Percentiles rank a stretch among this genome's conserved stretches.
These are phyloP conservation scores for Begonia loranthoides DNA, from an alignment of 306 rosid species.

Conservation along the genomic window DNA sequence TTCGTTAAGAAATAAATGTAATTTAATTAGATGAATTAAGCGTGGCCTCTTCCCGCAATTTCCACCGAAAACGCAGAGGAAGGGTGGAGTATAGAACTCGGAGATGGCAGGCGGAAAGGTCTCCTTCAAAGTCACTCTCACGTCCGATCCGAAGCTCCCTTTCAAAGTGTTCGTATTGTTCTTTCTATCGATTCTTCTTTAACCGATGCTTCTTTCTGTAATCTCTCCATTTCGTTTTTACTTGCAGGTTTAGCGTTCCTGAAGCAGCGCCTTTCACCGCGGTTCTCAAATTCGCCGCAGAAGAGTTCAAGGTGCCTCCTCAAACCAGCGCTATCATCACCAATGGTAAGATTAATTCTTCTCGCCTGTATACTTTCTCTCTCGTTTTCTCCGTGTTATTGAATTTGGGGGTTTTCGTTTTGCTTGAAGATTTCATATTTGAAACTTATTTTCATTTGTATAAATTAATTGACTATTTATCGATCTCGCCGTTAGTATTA, in stretches of 20 bases:
- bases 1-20: too few relatives aligned
- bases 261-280: conserved; percentile 99
- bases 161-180: conserved; percentile 61
- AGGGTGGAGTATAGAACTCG: background rate
- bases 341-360: conserved; percentile 39
- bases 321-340: conserved; percentile 98
- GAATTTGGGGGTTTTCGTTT: background rate
- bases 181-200: background rate
- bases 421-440: background rate
- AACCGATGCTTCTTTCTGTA: background rate
- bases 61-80: too few relatives aligned
- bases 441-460: too few relatives aligned
- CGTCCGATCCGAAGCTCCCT: conserved; percentile 97
- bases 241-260: conserved; percentile 80
- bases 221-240: background rate
- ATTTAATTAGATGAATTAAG: too few relatives aligned
- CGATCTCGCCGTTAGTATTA: too few relatives aligned
- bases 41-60: too few relatives aligned
- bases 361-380: conserved; percentile 1
- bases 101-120: conserved; percentile 95
- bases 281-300: conserved; percentile 92
- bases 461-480: too few relatives aligned
- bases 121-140: conserved; percentile 94
- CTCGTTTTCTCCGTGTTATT: background rate
- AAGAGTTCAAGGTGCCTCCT: conserved; percentile 97